Conservation (phyloP, 805 yeast genomes). For the Hanseniaspora valbyensis region DNA sequence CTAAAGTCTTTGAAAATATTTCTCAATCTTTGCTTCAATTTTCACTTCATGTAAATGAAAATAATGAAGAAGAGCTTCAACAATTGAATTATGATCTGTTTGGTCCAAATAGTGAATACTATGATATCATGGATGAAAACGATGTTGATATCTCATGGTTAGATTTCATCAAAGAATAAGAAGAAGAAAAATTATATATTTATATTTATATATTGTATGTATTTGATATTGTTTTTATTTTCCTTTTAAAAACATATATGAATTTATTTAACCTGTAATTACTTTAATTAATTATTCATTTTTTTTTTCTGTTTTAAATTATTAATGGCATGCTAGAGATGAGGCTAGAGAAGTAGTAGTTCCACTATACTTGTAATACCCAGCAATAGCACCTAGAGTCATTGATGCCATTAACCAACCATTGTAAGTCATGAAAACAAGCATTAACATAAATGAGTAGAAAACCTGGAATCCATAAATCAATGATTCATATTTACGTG, state of each 20-base stretch:
- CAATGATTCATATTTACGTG: conserved; percentile 30
- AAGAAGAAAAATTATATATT: neutral
- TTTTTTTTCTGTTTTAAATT: neutral
- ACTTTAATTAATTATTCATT: neutral
- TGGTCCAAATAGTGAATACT: conserved; percentile 37
- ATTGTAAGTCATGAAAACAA: conserved; percentile 76
- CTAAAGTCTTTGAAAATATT: conserved; percentile 36
- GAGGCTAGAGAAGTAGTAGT: neutral
- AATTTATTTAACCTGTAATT: neutral
- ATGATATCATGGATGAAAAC: conserved; percentile 37
- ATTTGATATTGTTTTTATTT: neutral
- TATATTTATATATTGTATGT: neutral
- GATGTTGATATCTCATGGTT: conserved; percentile 38
- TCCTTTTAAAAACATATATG: neutral
- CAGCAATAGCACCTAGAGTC: conserved; percentile 58
- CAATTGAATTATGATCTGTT: conserved; percentile 33
- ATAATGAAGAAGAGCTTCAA: conserved; percentile 31
- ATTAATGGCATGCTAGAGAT: conserved; percentile 14
- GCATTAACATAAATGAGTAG: conserved; percentile 62
- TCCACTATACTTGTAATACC: conserved; percentile 43
- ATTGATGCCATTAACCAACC: conserved; percentile 76
- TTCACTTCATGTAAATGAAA: conserved; percentile 31
- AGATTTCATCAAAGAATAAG: conserved; percentile 22
- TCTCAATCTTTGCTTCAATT: conserved; percentile 38
- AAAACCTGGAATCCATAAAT: conserved; percentile 57